Percentiles rank a stretch among this genome's conserved stretches.
Conservation (phyloP, 495 filamentous ascomycete genomes). For the Tuber calosporum region DNA sequence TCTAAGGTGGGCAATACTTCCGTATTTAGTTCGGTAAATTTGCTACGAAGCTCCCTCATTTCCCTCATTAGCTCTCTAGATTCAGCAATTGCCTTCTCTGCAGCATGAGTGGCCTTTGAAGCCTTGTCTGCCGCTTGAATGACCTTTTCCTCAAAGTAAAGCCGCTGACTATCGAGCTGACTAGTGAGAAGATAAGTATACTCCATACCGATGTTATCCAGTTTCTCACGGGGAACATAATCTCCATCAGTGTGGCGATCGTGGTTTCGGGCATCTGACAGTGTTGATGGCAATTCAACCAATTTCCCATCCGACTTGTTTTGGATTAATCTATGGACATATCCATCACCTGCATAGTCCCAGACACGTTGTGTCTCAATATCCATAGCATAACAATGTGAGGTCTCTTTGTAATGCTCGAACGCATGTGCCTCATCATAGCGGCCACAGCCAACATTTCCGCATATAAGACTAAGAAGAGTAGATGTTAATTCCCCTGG, state of each 20-base stretch:
- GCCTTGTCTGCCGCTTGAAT: slow-evolving; percentile 90
- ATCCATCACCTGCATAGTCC: slow-evolving; percentile 92
- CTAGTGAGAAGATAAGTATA: slow-evolving; percentile 87
- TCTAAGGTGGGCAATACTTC: slow-evolving; percentile 62
- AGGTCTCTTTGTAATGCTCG: slow-evolving; percentile 81
- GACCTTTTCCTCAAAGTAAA: slow-evolving; percentile 91
- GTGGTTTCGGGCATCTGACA: slow-evolving; percentile 30
- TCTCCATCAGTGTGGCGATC: slow-evolving; percentile 50
- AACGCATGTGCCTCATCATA: slow-evolving; percentile 93
- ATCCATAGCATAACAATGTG: slow-evolving; percentile 87
- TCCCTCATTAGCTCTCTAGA: slow-evolving; percentile 50
- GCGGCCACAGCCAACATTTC: slow-evolving; percentile 83
- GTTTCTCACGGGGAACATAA: slow-evolving; percentile 77
- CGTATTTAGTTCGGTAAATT: slow-evolving; percentile 52
- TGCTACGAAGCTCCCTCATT: slow-evolving; percentile 50
- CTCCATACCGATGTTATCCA: slow-evolving; percentile 85
- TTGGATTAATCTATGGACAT: slow-evolving; percentile 90
- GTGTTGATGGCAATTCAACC: slow-evolving; percentile 63
- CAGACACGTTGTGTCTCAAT: slow-evolving; percentile 88
- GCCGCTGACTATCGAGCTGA: slow-evolving; percentile 83
- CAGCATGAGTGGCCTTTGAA: slow-evolving; percentile 58
- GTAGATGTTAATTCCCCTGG: background rate
- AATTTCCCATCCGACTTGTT: slow-evolving; percentile 86
- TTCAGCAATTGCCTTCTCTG: slow-evolving; percentile 54
- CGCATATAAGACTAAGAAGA: slow-evolving; percentile 76